These are phyloP conservation scores for Hansenula lynferdii DNA, from an alignment of 1,139 yeast species.

Conservation along the genomic window DNA sequence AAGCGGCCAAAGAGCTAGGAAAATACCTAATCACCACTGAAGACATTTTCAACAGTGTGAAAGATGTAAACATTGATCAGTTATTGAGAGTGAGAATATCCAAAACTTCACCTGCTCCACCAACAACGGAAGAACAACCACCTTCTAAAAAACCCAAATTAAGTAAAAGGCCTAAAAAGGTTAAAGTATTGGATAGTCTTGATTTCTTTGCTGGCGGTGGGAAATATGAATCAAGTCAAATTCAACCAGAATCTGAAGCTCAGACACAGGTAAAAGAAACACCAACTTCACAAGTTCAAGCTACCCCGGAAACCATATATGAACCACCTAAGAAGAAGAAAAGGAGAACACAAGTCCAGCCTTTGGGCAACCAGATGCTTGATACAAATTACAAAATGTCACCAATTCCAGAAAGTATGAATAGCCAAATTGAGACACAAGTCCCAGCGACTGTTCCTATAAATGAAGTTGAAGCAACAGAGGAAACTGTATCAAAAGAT, in stretches of 20 bases:
- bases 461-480: not conserved
- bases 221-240: slow-evolving; percentile 8
- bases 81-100: slow-evolving; percentile 10
- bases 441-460: not conserved
- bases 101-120: slow-evolving; percentile 4
- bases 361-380: slow-evolving; percentile 6
- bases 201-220: slow-evolving; percentile 33
- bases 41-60: slow-evolving; percentile 15
- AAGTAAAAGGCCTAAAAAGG: slow-evolving; percentile 6
- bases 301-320: not conserved
- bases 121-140: slow-evolving; percentile 1
- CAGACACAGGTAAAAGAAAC: slow-evolving; percentile 1
- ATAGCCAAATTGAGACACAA: not conserved
- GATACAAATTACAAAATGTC: not conserved
- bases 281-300: not conserved
- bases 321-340: slow-evolving; percentile 8
- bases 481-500: not conserved
- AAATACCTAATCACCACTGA: slow-evolving; percentile 10
- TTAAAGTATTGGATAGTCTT: slow-evolving; percentile 28
- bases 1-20: slow-evolving; percentile 11
- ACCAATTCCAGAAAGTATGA: not conserved
- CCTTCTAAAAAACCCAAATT: slow-evolving; percentile 8
- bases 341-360: slow-evolving; percentile 10
- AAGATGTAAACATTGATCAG: slow-evolving; percentile 4
- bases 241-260: not conserved